Percentiles rank a stretch among this genome's conserved stretches.
Conservation (phyloP, 495 filamentous ascomycete species). For the Xylaria sp. region DNA sequence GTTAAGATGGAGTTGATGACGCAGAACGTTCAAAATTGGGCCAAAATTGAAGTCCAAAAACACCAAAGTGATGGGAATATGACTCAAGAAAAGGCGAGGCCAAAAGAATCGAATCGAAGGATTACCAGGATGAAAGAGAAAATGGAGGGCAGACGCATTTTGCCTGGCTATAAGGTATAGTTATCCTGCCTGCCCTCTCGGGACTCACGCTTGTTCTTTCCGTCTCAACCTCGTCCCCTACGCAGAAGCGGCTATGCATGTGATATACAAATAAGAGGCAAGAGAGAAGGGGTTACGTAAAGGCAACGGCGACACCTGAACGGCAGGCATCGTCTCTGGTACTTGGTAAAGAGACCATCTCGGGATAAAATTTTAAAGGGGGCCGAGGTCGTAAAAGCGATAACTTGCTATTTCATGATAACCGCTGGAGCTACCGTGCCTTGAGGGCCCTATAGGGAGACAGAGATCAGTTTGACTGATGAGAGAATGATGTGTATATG, state of each 20-base stretch:
- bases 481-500: background rate
- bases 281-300: background rate
- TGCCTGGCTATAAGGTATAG: background rate
- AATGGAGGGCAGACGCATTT: background rate
- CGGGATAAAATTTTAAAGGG: background rate
- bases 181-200: conserved; percentile 1
- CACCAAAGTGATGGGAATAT: conserved; percentile 32
- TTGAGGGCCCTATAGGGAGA: background rate
- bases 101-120: conserved; percentile 25
- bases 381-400: background rate
- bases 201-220: background rate
- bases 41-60: conserved; percentile 45
- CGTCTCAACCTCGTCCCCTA: background rate
- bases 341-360: background rate
- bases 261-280: background rate
- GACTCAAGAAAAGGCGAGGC: conserved; percentile 19
- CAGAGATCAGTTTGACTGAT: background rate
- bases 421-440: background rate
- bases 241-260: background rate
- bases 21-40: conserved; percentile 33
- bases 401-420: background rate
- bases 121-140: conserved; percentile 11
- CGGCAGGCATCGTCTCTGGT: background rate
- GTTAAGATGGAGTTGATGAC: conserved; percentile 23
- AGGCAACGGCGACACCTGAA: background rate